Conservation (phyloP, 2,329 filamentous ascomycete genomes). For the Pezicula carpinea region DNA sequence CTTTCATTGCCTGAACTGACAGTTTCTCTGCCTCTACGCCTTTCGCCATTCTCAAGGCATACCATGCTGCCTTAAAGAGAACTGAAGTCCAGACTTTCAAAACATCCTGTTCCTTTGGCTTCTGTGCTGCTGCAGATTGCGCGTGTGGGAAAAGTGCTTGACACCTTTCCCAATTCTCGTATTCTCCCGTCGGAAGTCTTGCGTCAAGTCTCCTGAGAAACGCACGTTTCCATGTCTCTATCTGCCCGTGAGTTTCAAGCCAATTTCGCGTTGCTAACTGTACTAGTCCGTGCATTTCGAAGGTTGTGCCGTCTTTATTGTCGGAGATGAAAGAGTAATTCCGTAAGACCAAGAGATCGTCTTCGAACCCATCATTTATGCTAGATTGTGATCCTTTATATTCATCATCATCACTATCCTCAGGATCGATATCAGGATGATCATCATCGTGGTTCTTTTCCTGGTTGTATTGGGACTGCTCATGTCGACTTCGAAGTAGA, state of each 20-base stretch:
- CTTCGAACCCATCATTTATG: constrained; percentile 22
- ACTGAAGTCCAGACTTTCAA: constrained; percentile 15
- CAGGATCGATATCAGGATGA: constrained; percentile 4
- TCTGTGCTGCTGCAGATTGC: constrained; percentile 10
- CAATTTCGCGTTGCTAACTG: constrained; percentile 33
- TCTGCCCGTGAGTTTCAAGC: constrained; percentile 23
- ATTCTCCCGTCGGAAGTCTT: constrained; percentile 16
- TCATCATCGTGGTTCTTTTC: constrained; percentile 3
- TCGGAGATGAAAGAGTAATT: constrained; percentile 33
- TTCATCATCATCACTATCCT: constrained; percentile 4
- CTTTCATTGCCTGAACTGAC: constrained; percentile 8
- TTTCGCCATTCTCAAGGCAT: constrained; percentile 11
- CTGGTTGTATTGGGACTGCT: constrained; percentile 1
- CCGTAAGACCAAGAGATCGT: constrained; percentile 30
- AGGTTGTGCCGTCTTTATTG: constrained; percentile 19
- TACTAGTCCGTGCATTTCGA: constrained; percentile 40
- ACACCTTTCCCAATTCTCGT: constrained; percentile 19
- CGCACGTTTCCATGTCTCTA: constrained; percentile 26
- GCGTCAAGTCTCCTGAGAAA: constrained; percentile 25
- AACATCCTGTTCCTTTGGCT: constrained; percentile 9
- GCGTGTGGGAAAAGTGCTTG: constrained; percentile 18
- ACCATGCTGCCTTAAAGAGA: constrained; percentile 18
- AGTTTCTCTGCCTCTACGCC: constrained; percentile 7
- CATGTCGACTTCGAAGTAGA: constrained; percentile 21
- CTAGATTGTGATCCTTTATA: constrained; percentile 11